These are phyloP conservation scores for Potentilla sterilis DNA, from an alignment of 306 rosid genomes.

Conservation along the genomic window DNA sequence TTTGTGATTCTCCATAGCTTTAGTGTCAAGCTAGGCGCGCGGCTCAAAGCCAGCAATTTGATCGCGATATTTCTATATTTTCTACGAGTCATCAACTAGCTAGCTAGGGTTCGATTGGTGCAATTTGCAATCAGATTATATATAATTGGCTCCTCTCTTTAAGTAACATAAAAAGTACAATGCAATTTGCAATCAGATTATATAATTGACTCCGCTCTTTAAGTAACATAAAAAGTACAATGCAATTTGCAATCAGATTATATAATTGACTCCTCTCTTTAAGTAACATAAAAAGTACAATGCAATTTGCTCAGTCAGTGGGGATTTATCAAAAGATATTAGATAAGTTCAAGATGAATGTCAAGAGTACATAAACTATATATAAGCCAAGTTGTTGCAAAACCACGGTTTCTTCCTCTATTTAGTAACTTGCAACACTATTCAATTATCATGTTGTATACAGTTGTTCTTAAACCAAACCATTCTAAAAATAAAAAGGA, in stretches of 20 bases:
- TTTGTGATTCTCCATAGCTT: background rate
- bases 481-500: too few relatives aligned
- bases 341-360: background rate
- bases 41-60: too few relatives aligned
- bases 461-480: background rate
- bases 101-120: background rate
- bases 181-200: too few relatives aligned
- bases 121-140: background rate
- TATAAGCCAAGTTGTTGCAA: background rate
- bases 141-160: background rate
- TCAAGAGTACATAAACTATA: background rate
- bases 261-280: background rate
- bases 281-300: background rate
- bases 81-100: background rate
- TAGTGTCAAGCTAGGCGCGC: background rate
- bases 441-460: background rate
- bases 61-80: background rate
- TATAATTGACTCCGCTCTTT: background rate
- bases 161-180: too few relatives aligned
- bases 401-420: background rate
- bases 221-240: too few relatives aligned
- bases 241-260: too few relatives aligned
- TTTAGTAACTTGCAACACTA: background rate
- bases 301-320: background rate
- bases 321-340: background rate